phyloP scores from a whole-genome alignment of 208 protist genomes.

The Leishmania amazonensis region DNA sequence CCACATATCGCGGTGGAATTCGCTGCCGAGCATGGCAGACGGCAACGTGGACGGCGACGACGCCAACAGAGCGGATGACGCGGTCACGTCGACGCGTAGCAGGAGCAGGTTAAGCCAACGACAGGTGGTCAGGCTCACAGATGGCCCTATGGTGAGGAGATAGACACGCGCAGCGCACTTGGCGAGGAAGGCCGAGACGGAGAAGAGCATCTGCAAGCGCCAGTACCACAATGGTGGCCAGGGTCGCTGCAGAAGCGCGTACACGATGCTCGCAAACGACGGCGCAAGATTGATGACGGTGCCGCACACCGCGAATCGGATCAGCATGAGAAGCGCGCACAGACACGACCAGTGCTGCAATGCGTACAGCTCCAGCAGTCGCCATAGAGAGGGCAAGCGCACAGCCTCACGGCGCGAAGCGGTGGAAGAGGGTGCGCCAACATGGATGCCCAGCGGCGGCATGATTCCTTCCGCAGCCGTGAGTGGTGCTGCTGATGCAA shows the following conservation, averaged over 20 bases:
- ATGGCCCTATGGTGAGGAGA: neutral
- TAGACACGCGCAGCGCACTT: slow-evolving; percentile 33
- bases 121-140: neutral
- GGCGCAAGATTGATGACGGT: slow-evolving; percentile 42
- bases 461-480: neutral
- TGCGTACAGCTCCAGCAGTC: slow-evolving; percentile 18
- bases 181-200: slow-evolving; percentile 26
- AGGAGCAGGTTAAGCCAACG: slow-evolving; percentile 11
- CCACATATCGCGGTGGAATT: slow-evolving; percentile 8
- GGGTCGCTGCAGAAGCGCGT: slow-evolving; percentile 39
- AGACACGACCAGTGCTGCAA: slow-evolving; percentile 32
- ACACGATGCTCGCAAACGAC: slow-evolving; percentile 34
- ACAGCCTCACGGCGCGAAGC: neutral
- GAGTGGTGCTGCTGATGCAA: neutral
- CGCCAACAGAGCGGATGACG: neutral
- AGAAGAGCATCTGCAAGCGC: slow-evolving; percentile 20
- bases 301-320: slow-evolving; percentile 49
- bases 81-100: slow-evolving; percentile 2
- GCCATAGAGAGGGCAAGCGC: neutral
- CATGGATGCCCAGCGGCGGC: neutral
- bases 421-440: neutral
- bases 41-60: neutral
- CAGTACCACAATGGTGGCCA: slow-evolving; percentile 43
- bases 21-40: neutral
- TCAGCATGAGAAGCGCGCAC: slow-evolving; percentile 36